Percentiles rank a stretch among this genome's conserved stretches.
phyloP scores from a whole-genome alignment of 768 basidiomycete genomes.

The Suillus lakei region DNA sequence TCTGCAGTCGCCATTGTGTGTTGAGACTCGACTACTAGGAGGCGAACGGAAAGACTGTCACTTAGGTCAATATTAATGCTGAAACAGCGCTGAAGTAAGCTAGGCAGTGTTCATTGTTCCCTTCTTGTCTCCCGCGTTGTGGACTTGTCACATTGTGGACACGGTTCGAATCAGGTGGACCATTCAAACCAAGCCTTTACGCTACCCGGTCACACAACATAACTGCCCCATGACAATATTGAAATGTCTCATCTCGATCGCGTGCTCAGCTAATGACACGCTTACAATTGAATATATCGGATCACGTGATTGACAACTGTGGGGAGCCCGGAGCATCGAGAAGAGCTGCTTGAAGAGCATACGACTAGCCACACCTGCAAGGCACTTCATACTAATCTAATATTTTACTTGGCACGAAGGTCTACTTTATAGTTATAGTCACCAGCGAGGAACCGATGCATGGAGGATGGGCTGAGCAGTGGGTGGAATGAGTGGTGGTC shows the following conservation, averaged over 20 bases:
- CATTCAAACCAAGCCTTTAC: background rate
- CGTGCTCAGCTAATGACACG: background rate
- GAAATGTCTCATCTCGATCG: background rate
- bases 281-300: background rate
- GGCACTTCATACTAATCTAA: background rate
- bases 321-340: no score
- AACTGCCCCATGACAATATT: background rate
- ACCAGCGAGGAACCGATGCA: conserved; percentile 71
- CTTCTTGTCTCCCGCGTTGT: conserved; percentile 3
- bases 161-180: background rate
- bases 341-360: background rate
- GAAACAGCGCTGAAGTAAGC: conserved; percentile 1
- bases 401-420: conserved; percentile 63
- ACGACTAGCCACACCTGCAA: background rate
- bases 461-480: conserved; percentile 41
- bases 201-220: background rate
- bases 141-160: no score
- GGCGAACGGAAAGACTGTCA: no score
- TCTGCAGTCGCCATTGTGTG: conserved; percentile 47
- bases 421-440: conserved; percentile 64
- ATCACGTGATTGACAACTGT: background rate
- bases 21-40: background rate
- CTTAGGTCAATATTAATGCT: background rate
- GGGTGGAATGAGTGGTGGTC: background rate
- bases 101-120: conserved; percentile 2